Percentiles rank a stretch among this genome's conserved stretches.
Evolutionary conservation across 306 rosid genomes (phyloP).

Genomic region (Cyclanthera cordifolia): DNA sequence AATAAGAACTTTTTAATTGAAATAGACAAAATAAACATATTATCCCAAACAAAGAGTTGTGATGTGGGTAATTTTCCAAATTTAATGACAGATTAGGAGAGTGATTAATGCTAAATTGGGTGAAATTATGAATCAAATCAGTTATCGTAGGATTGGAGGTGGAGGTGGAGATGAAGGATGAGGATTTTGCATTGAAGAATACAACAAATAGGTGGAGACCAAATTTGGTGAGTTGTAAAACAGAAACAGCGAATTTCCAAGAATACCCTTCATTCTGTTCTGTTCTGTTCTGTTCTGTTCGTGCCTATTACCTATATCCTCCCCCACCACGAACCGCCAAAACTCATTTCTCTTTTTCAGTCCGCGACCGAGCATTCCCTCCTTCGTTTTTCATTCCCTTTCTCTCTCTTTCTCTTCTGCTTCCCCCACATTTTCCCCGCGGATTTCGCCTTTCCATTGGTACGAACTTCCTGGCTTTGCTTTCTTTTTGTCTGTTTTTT

Average conservation of each 20-base stretch:
- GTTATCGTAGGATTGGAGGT: neutral
- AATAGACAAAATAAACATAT: no score
- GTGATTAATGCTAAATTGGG: neutral
- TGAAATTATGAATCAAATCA: no score
- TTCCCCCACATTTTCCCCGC: constrained; percentile 8
- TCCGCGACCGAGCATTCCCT: neutral
- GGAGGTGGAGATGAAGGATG: no score
- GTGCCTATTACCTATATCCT: neutral
- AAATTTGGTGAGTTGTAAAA: constrained; percentile 14
- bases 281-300: no score
- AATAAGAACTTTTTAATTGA: no score
- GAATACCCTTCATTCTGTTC: no score
- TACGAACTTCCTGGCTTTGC: constrained; percentile 20
- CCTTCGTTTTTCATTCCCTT: neutral
- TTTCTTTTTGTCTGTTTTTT: constrained; percentile 17
- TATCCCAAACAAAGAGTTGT: neutral
- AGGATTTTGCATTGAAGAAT: neutral
- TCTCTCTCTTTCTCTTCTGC: neutral
- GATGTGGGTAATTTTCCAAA: neutral
- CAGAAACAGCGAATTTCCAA: constrained; percentile 10
- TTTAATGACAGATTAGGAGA: neutral
- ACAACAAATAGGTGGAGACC: neutral
- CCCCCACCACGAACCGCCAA: neutral
- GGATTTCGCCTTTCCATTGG: constrained; percentile 14
- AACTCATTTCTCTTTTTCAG: neutral